A percentile compares a stretch with the other conserved stretches of the same genome.
These are phyloP conservation scores for Ceratopteris richardii DNA, from an alignment of 75 land plant species.

Conservation along the genomic window DNA sequence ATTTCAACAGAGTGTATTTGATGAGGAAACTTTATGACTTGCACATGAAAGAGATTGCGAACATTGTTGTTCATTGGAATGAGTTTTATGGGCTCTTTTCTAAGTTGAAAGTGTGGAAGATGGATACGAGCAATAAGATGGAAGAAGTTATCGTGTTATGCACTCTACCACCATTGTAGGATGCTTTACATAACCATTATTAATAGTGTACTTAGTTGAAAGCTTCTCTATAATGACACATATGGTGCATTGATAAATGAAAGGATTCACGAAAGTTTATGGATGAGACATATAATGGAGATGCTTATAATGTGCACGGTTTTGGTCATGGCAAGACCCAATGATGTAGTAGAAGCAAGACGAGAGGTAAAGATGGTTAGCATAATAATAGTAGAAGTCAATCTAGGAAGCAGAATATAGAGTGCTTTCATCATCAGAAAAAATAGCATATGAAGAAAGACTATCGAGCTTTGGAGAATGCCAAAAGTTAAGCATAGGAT, in stretches of 20 bases:
- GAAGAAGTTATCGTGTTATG: not conserved
- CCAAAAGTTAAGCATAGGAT: not conserved
- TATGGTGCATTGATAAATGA: not conserved
- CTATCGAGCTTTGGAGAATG: too few species aligned
- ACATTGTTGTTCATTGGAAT: too few species aligned
- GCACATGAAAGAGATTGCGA: too few species aligned
- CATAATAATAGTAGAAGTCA: not conserved
- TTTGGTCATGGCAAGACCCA: not conserved
- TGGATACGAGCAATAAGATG: not conserved
- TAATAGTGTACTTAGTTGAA: not conserved
- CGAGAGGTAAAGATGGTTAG: not conserved
- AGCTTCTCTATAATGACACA: not conserved
- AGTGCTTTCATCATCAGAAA: not conserved
- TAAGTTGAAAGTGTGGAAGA: not conserved
- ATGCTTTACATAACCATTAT: not conserved
- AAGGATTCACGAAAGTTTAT: not conserved
- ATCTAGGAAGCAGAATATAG: not conserved
- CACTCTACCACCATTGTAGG: not conserved
- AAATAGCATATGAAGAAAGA: not conserved
- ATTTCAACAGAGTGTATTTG: too few species aligned
- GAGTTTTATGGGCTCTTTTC: not conserved
- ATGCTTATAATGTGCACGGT: not conserved
- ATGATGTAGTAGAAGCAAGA: not conserved
- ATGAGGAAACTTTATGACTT: too few species aligned
- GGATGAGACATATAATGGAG: not conserved